Percentiles rank a stretch among this genome's conserved stretches.
Evolutionary conservation across 2,329 filamentous ascomycete genomes (phyloP).

Genomic region (Pestalotiopsis sp.): DNA sequence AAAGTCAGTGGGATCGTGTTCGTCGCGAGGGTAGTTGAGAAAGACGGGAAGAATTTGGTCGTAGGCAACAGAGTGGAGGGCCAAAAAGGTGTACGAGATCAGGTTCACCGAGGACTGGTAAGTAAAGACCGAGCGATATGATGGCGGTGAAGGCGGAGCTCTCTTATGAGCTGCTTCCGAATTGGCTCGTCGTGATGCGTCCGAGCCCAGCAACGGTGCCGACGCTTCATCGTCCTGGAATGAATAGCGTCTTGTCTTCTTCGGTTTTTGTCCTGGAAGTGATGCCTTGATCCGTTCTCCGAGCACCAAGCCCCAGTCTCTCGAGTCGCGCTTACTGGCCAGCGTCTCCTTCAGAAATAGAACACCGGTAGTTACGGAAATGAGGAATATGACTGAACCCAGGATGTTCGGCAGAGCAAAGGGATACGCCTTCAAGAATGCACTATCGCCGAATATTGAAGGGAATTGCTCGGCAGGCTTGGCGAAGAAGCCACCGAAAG

Average conservation of each 20-base stretch:
- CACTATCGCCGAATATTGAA: slow-evolving; percentile 65
- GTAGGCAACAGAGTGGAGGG: slow-evolving; percentile 80
- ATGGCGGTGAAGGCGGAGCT: not conserved
- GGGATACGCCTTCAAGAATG: slow-evolving; percentile 75
- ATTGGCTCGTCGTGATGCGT: slow-evolving; percentile 26
- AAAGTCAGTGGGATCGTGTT: slow-evolving; percentile 60
- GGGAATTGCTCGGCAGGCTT: slow-evolving; percentile 79
- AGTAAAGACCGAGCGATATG: slow-evolving; percentile 60
- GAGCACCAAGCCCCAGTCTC: slow-evolving; percentile 76
- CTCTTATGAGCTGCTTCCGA: not conserved
- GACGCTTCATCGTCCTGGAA: slow-evolving; percentile 61
- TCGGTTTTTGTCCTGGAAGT: slow-evolving; percentile 30
- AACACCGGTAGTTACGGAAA: slow-evolving; percentile 73
- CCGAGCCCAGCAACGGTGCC: slow-evolving; percentile 52
- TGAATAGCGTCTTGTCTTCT: slow-evolving; percentile 44
- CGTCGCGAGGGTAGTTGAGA: slow-evolving; percentile 71
- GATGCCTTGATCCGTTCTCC: slow-evolving; percentile 65
- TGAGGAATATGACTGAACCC: slow-evolving; percentile 73
- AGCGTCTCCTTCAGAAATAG: slow-evolving; percentile 89
- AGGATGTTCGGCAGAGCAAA: slow-evolving; percentile 86
- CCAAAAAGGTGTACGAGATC: slow-evolving; percentile 77
- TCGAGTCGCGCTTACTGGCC: slow-evolving; percentile 66
- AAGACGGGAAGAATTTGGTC: slow-evolving; percentile 91
- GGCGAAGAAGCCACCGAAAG: slow-evolving; percentile 84
- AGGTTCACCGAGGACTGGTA: slow-evolving; percentile 77